A percentile compares a stretch with the other conserved stretches of the same genome.
phyloP scores from a whole-genome alignment of 2,329 filamentous ascomycete genomes.

The Alternaria burnsii region DNA sequence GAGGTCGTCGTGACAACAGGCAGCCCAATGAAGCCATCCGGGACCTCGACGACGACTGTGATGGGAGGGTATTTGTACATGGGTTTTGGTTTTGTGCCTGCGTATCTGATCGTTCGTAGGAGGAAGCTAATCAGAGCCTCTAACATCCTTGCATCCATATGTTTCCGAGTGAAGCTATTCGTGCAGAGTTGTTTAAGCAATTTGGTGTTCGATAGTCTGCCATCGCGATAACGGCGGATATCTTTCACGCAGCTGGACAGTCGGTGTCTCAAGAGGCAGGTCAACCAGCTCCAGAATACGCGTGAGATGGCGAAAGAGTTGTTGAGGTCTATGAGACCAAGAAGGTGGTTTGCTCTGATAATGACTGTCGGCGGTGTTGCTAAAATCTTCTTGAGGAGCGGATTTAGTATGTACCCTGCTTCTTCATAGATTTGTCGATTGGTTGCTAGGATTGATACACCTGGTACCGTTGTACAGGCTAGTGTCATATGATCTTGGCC shows the following conservation, averaged over 20 bases:
- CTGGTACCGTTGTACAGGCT: conserved; percentile 8
- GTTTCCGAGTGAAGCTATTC: neutral
- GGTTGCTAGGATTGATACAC: conserved; percentile 8
- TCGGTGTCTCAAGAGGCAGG: neutral
- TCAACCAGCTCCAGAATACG: neutral
- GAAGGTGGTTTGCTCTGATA: neutral
- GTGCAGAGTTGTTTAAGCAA: neutral
- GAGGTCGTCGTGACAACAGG: neutral
- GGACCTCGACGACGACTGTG: neutral
- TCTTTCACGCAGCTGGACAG: neutral
- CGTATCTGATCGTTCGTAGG: conserved; percentile 2
- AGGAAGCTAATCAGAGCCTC: conserved; percentile 1
- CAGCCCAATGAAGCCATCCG: neutral
- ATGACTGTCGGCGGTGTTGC: neutral
- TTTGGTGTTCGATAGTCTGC: neutral
- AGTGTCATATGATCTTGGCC: conserved; percentile 3
- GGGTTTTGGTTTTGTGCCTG: neutral
- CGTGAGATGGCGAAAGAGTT: neutral
- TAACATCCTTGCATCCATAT: neutral
- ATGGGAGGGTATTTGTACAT: neutral
- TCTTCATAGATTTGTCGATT: conserved; percentile 7
- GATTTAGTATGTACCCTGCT: conserved; percentile 4
- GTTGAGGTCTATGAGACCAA: neutral
- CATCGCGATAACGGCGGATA: neutral
- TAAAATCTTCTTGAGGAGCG: neutral